Evolutionary conservation across 2,329 filamentous ascomycete genomes (phyloP).

Genomic region (Diaporthe helianthi): DNA sequence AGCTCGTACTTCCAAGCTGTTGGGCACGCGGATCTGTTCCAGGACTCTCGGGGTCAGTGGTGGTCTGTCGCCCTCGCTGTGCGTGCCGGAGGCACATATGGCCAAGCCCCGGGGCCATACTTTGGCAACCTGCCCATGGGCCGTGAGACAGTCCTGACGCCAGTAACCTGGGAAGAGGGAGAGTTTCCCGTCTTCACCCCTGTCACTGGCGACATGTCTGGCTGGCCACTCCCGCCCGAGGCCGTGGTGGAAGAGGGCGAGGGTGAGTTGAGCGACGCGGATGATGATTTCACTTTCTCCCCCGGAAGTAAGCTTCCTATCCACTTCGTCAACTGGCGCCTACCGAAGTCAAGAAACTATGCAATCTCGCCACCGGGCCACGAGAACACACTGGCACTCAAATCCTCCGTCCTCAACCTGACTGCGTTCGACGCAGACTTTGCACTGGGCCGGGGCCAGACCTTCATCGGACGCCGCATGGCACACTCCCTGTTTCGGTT

Average conservation of each 20-base stretch:
- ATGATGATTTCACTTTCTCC: neutral
- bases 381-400: neutral
- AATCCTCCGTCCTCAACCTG: conserved; percentile 4
- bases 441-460: neutral
- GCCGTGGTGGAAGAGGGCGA: neutral
- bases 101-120: neutral
- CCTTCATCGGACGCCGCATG: conserved; percentile 7
- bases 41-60: neutral
- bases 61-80: neutral
- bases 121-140: neutral
- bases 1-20: conserved; percentile 11
- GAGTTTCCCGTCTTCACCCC: conserved; percentile 46
- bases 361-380: neutral
- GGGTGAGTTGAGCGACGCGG: neutral
- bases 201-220: conserved; percentile 42
- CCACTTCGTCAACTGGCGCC: conserved; percentile 5
- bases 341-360: neutral
- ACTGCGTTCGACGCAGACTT: conserved; percentile 9
- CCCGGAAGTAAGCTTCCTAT: conserved; percentile 3
- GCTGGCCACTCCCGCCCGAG: conserved; percentile 37
- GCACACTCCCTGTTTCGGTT: conserved; percentile 6
- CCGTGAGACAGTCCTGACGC: neutral
- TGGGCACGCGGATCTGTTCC: neutral
- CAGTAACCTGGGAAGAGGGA: conserved; percentile 45
- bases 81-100: neutral